These are phyloP conservation scores for Parascedosporium putredinis DNA, from an alignment of 2,329 filamentous ascomycete species.

Conservation along the genomic window DNA sequence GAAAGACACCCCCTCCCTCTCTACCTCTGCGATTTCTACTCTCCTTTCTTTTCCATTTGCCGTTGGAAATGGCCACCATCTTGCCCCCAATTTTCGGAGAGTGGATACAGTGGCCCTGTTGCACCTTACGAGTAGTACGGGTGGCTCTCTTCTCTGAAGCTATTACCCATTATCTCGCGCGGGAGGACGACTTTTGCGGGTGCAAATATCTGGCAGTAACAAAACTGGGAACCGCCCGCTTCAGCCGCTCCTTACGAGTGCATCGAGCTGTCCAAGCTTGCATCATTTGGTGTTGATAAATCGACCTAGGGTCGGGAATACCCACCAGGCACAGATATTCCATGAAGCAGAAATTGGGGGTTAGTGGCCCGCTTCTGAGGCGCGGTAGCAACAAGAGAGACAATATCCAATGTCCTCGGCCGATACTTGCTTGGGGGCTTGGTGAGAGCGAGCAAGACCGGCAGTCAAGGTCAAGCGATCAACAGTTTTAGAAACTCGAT, in stretches of 20 bases:
- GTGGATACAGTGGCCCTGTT: background rate
- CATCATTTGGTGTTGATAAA: background rate
- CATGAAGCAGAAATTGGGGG: background rate
- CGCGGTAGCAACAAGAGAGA: background rate
- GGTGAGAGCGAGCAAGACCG: background rate
- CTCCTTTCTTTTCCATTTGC: background rate
- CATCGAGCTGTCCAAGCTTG: background rate
- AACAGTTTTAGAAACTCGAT: background rate
- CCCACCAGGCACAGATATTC: background rate
- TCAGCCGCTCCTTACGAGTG: background rate
- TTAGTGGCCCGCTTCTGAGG: background rate
- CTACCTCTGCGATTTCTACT: no score
- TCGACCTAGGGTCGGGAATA: background rate
- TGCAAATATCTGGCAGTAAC: no score
- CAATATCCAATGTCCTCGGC: background rate
- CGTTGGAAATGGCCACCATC: no score
- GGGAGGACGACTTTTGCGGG: no score
- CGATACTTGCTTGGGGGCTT: background rate
- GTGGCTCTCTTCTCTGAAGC: background rate
- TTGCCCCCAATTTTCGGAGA: no score
- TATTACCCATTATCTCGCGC: no score
- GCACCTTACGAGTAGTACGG: no score
- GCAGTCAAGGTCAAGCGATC: background rate
- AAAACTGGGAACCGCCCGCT: background rate
- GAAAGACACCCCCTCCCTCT: no score